Evolutionary conservation across 257 asterid genomes (phyloP).

Genomic region (Penstemon eatonii): DNA sequence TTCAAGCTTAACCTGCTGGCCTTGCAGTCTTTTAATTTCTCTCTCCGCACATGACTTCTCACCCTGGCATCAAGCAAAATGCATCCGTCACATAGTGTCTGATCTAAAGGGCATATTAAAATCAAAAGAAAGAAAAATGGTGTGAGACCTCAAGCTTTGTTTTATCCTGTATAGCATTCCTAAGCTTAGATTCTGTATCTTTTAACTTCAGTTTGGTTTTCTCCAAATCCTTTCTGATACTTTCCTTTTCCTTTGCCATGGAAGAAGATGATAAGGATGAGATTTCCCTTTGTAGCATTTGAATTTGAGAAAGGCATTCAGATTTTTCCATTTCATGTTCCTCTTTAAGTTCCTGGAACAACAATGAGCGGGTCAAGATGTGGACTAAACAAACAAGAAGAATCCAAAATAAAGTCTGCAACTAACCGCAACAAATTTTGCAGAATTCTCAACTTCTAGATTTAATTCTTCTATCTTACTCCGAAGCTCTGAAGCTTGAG

Average conservation of each 20-base stretch:
- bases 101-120: slow-evolving; percentile 23
- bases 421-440: slow-evolving; percentile 49
- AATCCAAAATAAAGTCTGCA: slow-evolving; percentile 25
- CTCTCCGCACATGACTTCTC: slow-evolving; percentile 86
- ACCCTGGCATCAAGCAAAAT: slow-evolving; percentile 51
- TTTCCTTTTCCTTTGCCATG: slow-evolving; percentile 86
- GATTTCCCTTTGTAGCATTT: slow-evolving; percentile 63
- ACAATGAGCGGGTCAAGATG: slow-evolving; percentile 30
- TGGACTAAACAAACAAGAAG: slow-evolving; percentile 25
- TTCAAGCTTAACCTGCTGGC: slow-evolving; percentile 78
- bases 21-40: slow-evolving; percentile 69
- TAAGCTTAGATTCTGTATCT: slow-evolving; percentile 85
- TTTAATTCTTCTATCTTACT: slow-evolving; percentile 56
- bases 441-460: slow-evolving; percentile 49
- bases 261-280: slow-evolving; percentile 66
- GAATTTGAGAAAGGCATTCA: slow-evolving; percentile 51
- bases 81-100: slow-evolving; percentile 18
- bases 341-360: slow-evolving; percentile 57
- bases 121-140: slow-evolving; percentile 19
- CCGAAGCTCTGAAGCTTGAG: slow-evolving; percentile 57
- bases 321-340: slow-evolving; percentile 59
- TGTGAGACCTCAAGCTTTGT: slow-evolving; percentile 89
- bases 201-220: slow-evolving; percentile 76
- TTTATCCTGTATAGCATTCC: slow-evolving; percentile 83
- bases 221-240: slow-evolving; percentile 82